Percentiles rank a stretch among this genome's conserved stretches.
These are phyloP conservation scores for Strobilomyces confusus DNA, from an alignment of 768 basidiomycete species.

Conservation along the genomic window DNA sequence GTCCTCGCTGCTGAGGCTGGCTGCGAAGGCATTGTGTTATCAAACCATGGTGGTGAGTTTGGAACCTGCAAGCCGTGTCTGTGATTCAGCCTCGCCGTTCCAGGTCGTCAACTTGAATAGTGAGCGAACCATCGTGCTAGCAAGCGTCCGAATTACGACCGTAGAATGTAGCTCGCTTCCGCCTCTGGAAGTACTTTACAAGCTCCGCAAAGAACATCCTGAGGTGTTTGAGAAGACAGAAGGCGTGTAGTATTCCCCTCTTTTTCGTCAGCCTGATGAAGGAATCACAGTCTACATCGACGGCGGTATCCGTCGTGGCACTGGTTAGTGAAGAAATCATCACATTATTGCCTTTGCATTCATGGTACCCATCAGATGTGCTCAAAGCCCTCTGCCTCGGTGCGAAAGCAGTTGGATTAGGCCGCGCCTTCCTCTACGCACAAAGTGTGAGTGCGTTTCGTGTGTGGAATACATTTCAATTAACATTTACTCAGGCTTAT, in stretches of 20 bases:
- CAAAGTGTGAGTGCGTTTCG: conserved; percentile 55
- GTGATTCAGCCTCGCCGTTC: conserved; percentile 1
- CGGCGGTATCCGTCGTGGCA: conserved; percentile 71
- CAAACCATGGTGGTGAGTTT: conserved; percentile 80
- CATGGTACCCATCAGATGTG: conserved; percentile 47
- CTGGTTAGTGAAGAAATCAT: conserved; percentile 41
- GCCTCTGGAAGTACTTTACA: conserved; percentile 74
- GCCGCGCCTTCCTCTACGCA: conserved; percentile 82
- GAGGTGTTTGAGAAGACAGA: conserved; percentile 71
- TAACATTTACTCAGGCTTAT: conserved; percentile 51
- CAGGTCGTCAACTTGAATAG: conserved; percentile 79
- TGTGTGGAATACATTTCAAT: background rate
- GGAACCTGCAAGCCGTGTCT: background rate
- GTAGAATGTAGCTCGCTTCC: conserved; percentile 57
- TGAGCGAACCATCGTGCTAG: conserved; percentile 31
- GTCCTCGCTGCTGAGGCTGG: conserved; percentile 80
- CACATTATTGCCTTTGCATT: background rate
- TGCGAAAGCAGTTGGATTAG: conserved; percentile 82
- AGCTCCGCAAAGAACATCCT: conserved; percentile 66
- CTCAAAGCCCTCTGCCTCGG: conserved; percentile 89
- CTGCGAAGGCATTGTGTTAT: conserved; percentile 82
- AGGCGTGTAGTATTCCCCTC: conserved; percentile 36
- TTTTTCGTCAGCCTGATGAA: conserved; percentile 2
- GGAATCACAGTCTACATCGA: conserved; percentile 71
- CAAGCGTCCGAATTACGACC: conserved; percentile 1